Evolutionary conservation across 2,329 filamentous ascomycete species (phyloP).

Genomic region (Trichophyton mentagrophytes): DNA sequence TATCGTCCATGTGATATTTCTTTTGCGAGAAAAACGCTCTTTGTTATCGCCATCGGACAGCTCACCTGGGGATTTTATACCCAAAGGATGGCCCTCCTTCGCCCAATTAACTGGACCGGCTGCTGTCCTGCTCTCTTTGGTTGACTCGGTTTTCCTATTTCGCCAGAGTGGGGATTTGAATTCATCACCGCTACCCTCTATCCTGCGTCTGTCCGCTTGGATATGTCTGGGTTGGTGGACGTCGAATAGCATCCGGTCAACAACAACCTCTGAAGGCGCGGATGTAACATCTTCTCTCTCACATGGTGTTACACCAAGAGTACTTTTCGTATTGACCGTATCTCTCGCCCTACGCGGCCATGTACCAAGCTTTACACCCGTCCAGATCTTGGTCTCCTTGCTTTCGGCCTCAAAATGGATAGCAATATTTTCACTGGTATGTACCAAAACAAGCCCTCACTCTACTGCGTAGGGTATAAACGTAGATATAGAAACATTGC

Average conservation of each 20-base stretch:
- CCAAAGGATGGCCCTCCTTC: background rate
- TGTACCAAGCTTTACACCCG: background rate
- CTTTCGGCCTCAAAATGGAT: constrained; percentile 2
- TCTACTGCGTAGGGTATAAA: too few species aligned
- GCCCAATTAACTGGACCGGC: background rate
- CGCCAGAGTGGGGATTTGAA: background rate
- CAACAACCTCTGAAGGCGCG: background rate
- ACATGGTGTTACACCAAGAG: background rate
- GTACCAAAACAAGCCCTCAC: background rate
- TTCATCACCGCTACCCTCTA: background rate
- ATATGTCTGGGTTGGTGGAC: background rate
- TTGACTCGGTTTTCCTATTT: background rate
- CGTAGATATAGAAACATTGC: background rate
- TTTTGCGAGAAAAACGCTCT: constrained; percentile 3
- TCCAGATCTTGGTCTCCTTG: background rate
- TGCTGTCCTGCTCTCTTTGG: background rate
- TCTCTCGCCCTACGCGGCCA: background rate
- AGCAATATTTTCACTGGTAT: background rate
- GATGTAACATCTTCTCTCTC: background rate
- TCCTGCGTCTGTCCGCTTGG: background rate
- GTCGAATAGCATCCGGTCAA: background rate
- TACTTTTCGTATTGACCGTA: background rate
- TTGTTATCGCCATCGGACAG: background rate
- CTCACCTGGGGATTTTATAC: background rate
- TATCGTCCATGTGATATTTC: background rate